Conservation (phyloP, 352 stramenopile species). For the Globisporangium radiosum region DNA sequence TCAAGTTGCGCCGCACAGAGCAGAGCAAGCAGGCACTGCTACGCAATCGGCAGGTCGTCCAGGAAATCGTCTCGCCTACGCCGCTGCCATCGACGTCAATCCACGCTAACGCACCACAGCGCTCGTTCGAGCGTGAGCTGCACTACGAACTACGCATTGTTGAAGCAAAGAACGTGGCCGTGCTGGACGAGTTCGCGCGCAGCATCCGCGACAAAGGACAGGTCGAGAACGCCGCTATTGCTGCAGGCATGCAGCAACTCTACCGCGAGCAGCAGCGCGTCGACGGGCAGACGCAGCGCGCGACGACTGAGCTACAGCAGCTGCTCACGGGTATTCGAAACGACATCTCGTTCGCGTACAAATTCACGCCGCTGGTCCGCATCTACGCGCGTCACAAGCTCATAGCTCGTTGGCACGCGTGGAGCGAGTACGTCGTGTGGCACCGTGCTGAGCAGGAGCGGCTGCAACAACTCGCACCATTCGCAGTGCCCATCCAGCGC, state of each 20-base stretch:
- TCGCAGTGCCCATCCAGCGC: slow-evolving; percentile 51
- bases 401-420: slow-evolving; percentile 25
- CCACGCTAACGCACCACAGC: background rate
- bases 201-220: slow-evolving; percentile 16
- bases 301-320: slow-evolving; percentile 23
- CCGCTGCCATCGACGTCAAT: background rate
- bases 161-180: background rate
- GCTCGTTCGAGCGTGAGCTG: slow-evolving; percentile 6
- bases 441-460: slow-evolving; percentile 31
- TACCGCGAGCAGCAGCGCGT: slow-evolving; percentile 23
- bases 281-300: slow-evolving; percentile 20
- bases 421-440: slow-evolving; percentile 37
- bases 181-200: slow-evolving; percentile 6
- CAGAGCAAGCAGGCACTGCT: slow-evolving; percentile 37
- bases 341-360: slow-evolving; percentile 40
- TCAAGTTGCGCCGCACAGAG: slow-evolving; percentile 52
- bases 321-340: slow-evolving; percentile 37
- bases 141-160: background rate
- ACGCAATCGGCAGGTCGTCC: slow-evolving; percentile 40
- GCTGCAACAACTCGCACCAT: slow-evolving; percentile 32
- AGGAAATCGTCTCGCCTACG: slow-evolving; percentile 45
- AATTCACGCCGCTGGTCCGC: slow-evolving; percentile 53
- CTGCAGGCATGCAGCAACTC: slow-evolving; percentile 21
- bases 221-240: slow-evolving; percentile 15
- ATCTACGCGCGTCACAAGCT: slow-evolving; percentile 43